Evolutionary conservation across 805 yeast genomes (phyloP).

Genomic region (Pichia sporocuriosa): DNA sequence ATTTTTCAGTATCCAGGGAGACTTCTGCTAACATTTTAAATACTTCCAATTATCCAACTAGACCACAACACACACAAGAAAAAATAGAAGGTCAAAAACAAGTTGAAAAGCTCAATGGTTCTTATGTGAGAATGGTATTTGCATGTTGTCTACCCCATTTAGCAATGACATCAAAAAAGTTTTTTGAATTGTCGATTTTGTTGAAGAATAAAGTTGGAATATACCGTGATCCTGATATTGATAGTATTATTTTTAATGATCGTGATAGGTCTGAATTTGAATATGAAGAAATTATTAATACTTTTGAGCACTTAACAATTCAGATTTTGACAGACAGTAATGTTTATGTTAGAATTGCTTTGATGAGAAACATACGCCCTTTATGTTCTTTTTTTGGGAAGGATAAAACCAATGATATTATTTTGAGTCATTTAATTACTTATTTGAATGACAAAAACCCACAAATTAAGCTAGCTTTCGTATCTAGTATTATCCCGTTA

Average conservation of each 20-base stretch:
- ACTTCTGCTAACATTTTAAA: not conserved
- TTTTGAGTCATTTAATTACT: conserved; percentile 85
- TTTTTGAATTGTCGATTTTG: conserved; percentile 54
- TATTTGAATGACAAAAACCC: conserved; percentile 77
- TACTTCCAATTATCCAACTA: not conserved
- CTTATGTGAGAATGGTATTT: conserved; percentile 53
- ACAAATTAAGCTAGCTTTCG: conserved; percentile 61
- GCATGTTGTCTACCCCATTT: conserved; percentile 70
- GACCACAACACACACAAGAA: too few species aligned
- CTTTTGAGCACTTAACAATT: conserved; percentile 61
- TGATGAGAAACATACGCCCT: conserved; percentile 66
- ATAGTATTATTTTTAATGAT: conserved; percentile 29
- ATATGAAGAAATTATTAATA: conserved; percentile 39
- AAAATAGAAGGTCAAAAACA: not conserved
- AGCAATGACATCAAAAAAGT: conserved; percentile 56
- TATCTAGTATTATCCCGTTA: conserved; percentile 63
- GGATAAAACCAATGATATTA: conserved; percentile 81
- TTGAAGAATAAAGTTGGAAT: conserved; percentile 30
- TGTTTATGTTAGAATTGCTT: conserved; percentile 58
- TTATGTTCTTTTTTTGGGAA: conserved; percentile 78
- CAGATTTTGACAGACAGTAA: conserved; percentile 63
- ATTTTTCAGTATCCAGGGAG: conserved; percentile 14
- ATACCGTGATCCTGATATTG: conserved; percentile 39
- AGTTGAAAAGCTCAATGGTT: conserved; percentile 11
- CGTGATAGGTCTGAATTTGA: conserved; percentile 32